A percentile compares a stretch with the other conserved stretches of the same genome.
phyloP scores from a whole-genome alignment of 2,329 filamentous ascomycete species.

The Bipolaris sorokiniana region DNA sequence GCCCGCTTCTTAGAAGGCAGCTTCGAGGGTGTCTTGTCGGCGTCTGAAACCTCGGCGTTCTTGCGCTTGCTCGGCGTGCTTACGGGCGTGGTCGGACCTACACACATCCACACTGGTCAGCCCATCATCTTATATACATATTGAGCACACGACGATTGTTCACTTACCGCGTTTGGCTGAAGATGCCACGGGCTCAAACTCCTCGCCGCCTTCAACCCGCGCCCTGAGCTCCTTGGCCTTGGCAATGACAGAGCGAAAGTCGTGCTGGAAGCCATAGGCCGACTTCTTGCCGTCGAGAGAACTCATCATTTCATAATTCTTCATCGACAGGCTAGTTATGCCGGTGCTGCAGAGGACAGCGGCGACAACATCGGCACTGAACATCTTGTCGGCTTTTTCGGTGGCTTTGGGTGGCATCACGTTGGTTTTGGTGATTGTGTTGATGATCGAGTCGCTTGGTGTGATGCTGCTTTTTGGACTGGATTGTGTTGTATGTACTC shows the following conservation, averaged over 20 bases:
- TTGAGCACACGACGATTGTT: not conserved
- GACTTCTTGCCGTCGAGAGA: slow-evolving; percentile 36
- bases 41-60: slow-evolving; percentile 6
- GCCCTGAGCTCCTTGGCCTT: slow-evolving; percentile 39
- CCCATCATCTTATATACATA: too few species aligned
- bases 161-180: slow-evolving; percentile 34
- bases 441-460: not conserved
- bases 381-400: slow-evolving; percentile 20
- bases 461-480: not conserved
- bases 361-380: slow-evolving; percentile 32
- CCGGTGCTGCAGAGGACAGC: slow-evolving; percentile 34
- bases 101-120: not conserved
- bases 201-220: slow-evolving; percentile 33
- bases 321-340: slow-evolving; percentile 21
- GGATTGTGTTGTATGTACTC: not conserved
- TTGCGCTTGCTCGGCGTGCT: slow-evolving; percentile 17
- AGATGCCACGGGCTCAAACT: slow-evolving; percentile 30
- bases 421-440: not conserved
- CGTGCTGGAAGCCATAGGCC: slow-evolving; percentile 33
- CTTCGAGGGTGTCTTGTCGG: slow-evolving; percentile 10
- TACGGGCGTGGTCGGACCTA: slow-evolving; percentile 3
- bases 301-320: slow-evolving; percentile 38
- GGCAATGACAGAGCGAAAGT: slow-evolving; percentile 31
- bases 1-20: slow-evolving; percentile 1
- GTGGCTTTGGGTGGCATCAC: slow-evolving; percentile 26